A percentile compares a stretch with the other conserved stretches of the same genome.
These are phyloP conservation scores for Brettanomyces naardenensis DNA, from an alignment of 805 yeast genomes.

Conservation along the genomic window DNA sequence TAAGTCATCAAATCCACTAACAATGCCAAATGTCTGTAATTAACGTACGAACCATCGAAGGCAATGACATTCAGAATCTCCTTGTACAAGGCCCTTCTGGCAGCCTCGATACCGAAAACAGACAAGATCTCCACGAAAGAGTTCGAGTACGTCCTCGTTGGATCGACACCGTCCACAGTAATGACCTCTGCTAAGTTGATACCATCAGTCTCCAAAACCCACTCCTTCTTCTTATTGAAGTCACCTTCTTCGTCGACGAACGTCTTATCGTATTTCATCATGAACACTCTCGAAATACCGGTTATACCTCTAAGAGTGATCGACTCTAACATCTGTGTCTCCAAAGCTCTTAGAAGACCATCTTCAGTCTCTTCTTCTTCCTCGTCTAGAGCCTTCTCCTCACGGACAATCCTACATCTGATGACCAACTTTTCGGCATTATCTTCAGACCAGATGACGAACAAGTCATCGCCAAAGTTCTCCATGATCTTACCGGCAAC, in stretches of 20 bases:
- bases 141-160: constrained; percentile 85
- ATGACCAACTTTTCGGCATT: constrained; percentile 93
- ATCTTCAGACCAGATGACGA: constrained; percentile 98
- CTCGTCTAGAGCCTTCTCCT: constrained; percentile 86
- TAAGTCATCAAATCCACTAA: constrained; percentile 98
- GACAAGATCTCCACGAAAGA: constrained; percentile 93
- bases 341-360: constrained; percentile 89
- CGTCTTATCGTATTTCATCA: constrained; percentile 77
- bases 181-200: constrained; percentile 91
- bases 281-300: constrained; percentile 83
- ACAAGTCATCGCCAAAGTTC: constrained; percentile 88
- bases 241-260: constrained; percentile 78
- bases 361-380: constrained; percentile 96
- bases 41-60: constrained; percentile 98
- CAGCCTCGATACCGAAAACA: constrained; percentile 97
- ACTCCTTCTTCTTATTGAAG: constrained; percentile 81
- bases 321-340: constrained; percentile 91
- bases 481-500: constrained; percentile 93
- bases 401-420: constrained; percentile 97
- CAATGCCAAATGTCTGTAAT: constrained; percentile 96
- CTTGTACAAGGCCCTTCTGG: constrained; percentile 86
- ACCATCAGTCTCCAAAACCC: constrained; percentile 99
- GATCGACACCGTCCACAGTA: constrained; percentile 91
- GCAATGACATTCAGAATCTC: constrained; percentile 97
- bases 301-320: constrained; percentile 94